A percentile compares a stretch with the other conserved stretches of the same genome.
phyloP scores from a whole-genome alignment of 1,284 basidiomycete genomes.

The Rhodotorula sp. region DNA sequence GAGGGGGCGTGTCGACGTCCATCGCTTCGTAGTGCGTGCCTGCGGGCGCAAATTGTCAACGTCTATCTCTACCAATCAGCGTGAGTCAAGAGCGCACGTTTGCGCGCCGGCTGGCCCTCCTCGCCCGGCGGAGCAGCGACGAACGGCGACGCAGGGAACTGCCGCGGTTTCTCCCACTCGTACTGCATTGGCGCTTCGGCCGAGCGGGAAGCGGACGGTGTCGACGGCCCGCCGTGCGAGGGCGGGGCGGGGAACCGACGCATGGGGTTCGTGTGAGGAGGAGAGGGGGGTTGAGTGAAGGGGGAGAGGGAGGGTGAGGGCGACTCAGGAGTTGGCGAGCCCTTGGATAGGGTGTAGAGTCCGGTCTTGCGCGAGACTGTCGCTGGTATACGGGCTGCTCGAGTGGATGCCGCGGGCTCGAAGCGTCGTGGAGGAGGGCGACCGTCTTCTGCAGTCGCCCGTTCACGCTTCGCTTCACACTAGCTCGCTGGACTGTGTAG shows the following conservation, averaged over 20 bases:
- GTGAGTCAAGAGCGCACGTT: constrained; percentile 14
- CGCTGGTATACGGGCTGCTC: too few species aligned
- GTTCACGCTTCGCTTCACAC: too few species aligned
- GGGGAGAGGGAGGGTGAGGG: not conserved
- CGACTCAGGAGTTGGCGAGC: too few species aligned
- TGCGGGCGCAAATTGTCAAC: not conserved
- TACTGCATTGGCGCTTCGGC: constrained; percentile 43
- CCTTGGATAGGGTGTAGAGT: too few species aligned
- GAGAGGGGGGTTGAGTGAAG: constrained; percentile 5
- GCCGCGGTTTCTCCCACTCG: constrained; percentile 36
- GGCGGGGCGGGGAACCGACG: constrained; percentile 37
- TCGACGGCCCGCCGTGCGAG: not conserved
- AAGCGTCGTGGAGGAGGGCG: too few species aligned
- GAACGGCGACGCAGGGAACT: constrained; percentile 25
- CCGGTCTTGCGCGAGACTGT: too few species aligned
- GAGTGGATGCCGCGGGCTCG: too few species aligned
- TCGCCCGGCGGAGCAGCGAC: not conserved
- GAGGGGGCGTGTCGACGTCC: constrained; percentile 42
- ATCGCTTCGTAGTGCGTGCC: constrained; percentile 43
- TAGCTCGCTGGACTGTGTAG: too few species aligned
- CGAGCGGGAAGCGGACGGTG: constrained; percentile 7
- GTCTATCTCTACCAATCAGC: not conserved
- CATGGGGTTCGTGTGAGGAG: constrained; percentile 2
- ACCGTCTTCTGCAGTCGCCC: too few species aligned
- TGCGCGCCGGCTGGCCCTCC: constrained; percentile 28